Evolutionary conservation across 306 rosid species (phyloP), one percentile per base, ranked within the genome.

Genomic region (Pterocarpus macrocarpus): DNA sequence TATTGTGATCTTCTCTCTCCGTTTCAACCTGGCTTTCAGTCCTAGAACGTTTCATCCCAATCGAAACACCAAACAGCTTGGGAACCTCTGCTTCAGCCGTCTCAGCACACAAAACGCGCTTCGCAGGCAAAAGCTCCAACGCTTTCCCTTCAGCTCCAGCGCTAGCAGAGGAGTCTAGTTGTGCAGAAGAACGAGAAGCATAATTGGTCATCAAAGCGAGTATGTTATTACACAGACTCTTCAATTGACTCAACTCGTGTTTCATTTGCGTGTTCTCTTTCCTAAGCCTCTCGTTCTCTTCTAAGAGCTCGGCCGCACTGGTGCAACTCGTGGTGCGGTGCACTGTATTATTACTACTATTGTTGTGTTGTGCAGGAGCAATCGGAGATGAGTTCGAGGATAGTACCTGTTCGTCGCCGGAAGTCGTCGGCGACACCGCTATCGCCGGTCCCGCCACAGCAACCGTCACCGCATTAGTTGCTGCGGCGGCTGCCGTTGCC

Each of bases 361-460:
- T 83, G 33, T 87, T 55, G 30, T 55, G 32, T 55, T 43, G 9
- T 10, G 47, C 47, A 43, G 39, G 64, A 4, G 79, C 87, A 81
- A 84, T 71, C 30, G 92, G 93, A 70, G 96, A 95, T 13, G 99
- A 90, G 84, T 91, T 93, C 15, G 98, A 90, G 7, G 99, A 93
- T 1, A 91, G 82, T 70, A 93, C 99, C 86, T 91, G 97, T 71
- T 95, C 99, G 10, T 95, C 99, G 5, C 89, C 97, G 16, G 99
- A 95, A 83, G 89, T 90, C 3, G 92, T 47, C 39, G 99, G 97
- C 6, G 98, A 93, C 11, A 88, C 82, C 32, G 84, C 33, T 13
- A 55, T 67, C 12, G 74, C 84, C 15, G 75, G 78, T 72, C 2
- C 64, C 65, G 62, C 89, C 61, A 78, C 86, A 1, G 87, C 85